Conservation (phyloP, 495 filamentous ascomycete species). For the Penicillium bialowiezense region DNA sequence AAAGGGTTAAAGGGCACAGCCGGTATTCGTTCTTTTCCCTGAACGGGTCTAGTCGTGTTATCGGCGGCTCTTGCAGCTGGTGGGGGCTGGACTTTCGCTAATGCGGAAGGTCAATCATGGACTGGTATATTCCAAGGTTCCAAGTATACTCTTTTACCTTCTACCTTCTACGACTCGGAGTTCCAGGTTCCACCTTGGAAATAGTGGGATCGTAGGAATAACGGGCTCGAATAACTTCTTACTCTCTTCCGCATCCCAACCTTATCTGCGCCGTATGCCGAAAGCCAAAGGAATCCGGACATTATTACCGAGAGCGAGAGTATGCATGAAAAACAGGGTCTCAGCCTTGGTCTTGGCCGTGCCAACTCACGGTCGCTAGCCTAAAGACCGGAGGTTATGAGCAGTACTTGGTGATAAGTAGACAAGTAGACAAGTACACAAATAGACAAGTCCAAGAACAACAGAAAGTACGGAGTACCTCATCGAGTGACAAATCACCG, state of each 20-base stretch:
- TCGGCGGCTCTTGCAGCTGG: constrained; percentile 1
- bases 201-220: no score
- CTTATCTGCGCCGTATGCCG: constrained; percentile 1
- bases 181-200: no score
- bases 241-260: constrained; percentile 3
- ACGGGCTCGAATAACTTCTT: no score
- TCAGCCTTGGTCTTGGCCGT: not conserved
- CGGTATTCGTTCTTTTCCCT: constrained; percentile 2
- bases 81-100: not conserved
- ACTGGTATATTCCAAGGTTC: not conserved
- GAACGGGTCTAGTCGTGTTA: not conserved
- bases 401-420: no score
- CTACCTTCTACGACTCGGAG: no score
- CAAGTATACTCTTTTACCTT: no score
- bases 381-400: no score
- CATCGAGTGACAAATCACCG: no score
- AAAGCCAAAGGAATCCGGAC: not conserved
- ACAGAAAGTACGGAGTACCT: no score
- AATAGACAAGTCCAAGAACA: no score
- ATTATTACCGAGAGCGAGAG: constrained; percentile 1
- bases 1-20: not conserved
- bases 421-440: no score
- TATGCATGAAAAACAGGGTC: not conserved
- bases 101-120: constrained; percentile 4
- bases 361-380: not conserved